Evolutionary conservation across 176 grass and related monocot genomes (phyloP), one percentile per base, ranked within the genome.

Genomic region (Phoenix dactylifera): DNA sequence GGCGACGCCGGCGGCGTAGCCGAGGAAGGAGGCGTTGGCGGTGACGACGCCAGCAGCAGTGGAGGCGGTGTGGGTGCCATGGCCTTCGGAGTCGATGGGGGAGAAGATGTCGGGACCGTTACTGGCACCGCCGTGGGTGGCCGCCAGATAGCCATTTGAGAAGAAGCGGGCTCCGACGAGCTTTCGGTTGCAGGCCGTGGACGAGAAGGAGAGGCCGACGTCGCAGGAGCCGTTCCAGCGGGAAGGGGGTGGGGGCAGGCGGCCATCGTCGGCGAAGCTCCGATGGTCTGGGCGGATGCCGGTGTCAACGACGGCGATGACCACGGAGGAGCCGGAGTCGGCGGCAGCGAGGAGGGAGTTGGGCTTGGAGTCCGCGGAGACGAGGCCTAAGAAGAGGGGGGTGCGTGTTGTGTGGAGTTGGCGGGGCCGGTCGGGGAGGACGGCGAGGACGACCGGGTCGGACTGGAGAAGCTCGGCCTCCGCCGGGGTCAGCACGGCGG

Each of bases 81-180:
- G 64, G 16, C 64, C 64, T 1, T 66, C 64, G 50, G 24, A 44
- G 35, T 44, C 35, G 35, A 44, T 12, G 35, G 35, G 35, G 10
- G 35, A 44, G 35, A 44, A 14, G 35, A 44, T 3, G 35, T 44
- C 35, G 35, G 9, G 7, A 15, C 64, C 64, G 0, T 66, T 49
- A 24, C 7, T 53, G 24, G 39, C 10, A 16, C 14, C 7, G 51
- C 14, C 22, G 12, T 18, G 25, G 7, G 48, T 18, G 5, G 16
- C 39, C 0, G 23, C 69, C 16, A 75, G 15, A 20, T 55, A 73
- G 0, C 72, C 73, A 0, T 0, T 0, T 6, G 14, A 14, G 52
- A 86, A 86, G 15, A 67, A 29, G 30, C 69, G 67, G 3, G 77
- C 72, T 15, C 82, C 82, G 18, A 85, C 49, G 2, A 85, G 67